phyloP scores from a whole-genome alignment of 2,329 filamentous ascomycete genomes.

The Pyrenochaeta sp. region DNA sequence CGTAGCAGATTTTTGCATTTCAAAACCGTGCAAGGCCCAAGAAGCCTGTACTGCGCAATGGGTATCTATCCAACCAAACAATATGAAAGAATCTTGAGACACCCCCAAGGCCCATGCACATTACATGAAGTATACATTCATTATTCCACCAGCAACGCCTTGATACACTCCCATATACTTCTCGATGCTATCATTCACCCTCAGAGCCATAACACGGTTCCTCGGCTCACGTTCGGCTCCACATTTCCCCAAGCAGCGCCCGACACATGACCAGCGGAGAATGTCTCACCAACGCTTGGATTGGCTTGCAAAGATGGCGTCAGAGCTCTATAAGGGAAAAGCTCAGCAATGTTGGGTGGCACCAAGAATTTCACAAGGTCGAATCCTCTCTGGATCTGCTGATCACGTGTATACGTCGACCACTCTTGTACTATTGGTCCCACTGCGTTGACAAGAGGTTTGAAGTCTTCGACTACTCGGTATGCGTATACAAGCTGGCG shows the following conservation, averaged over 20 bases:
- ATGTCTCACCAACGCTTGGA: not conserved
- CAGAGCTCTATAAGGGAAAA: constrained; percentile 35
- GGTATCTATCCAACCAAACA: too few species aligned
- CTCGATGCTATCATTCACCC: too few species aligned
- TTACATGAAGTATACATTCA: too few species aligned
- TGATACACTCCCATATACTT: too few species aligned
- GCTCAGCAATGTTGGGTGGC: constrained; percentile 20
- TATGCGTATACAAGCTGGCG: constrained; percentile 22
- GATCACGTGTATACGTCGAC: not conserved
- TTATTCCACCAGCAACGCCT: too few species aligned
- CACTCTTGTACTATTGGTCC: not conserved
- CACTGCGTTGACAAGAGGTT: constrained; percentile 17
- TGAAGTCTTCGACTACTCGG: constrained; percentile 33
- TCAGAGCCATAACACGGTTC: constrained; percentile 9
- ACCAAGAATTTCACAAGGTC: constrained; percentile 5
- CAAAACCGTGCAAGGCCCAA: too few species aligned
- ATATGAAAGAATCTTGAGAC: too few species aligned
- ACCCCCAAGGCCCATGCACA: too few species aligned
- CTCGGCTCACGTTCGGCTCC: not conserved
- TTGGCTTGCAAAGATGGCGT: constrained; percentile 10
- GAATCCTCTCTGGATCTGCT: not conserved
- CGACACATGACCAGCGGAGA: not conserved
- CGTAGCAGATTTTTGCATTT: too few species aligned
- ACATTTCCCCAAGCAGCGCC: not conserved
- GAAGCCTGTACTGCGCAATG: too few species aligned